A percentile compares a stretch with the other conserved stretches of the same genome.
These are phyloP conservation scores for Rasamsonia emersonii DNA, from an alignment of 2,329 filamentous ascomycete species.

Conservation along the genomic window DNA sequence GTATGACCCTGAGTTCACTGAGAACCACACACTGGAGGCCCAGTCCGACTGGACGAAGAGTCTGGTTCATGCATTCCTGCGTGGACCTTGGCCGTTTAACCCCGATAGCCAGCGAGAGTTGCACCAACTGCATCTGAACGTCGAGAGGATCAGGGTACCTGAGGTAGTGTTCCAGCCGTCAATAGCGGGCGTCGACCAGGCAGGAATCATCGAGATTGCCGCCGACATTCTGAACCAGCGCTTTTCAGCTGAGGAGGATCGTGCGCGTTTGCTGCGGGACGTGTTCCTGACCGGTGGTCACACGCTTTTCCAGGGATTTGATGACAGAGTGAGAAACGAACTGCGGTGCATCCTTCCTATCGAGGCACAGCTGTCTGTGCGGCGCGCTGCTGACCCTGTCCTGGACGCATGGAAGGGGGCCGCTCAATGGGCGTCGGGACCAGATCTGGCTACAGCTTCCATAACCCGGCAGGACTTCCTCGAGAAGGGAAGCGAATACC, in stretches of 20 bases:
- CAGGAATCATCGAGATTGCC: constrained; percentile 84
- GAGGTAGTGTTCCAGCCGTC: constrained; percentile 89
- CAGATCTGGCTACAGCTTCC: constrained; percentile 54
- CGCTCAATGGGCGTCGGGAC: constrained; percentile 63
- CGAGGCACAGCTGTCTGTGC: constrained; percentile 57
- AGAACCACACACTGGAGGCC: constrained; percentile 84
- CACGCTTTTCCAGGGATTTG: constrained; percentile 76
- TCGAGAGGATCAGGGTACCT: constrained; percentile 88
- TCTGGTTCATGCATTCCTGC: constrained; percentile 79
- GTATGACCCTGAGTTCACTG: constrained; percentile 81
- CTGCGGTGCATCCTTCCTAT: constrained; percentile 64
- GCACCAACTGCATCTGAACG: constrained; percentile 88
- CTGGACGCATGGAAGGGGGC: constrained; percentile 92
- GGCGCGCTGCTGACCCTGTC: constrained; percentile 65
- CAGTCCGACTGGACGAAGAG: constrained; percentile 94
- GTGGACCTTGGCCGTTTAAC: constrained; percentile 81
- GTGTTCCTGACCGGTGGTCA: constrained; percentile 94
- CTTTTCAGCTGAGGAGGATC: constrained; percentile 49
- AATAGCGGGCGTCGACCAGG: constrained; percentile 87
- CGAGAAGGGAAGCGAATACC: constrained; percentile 89
- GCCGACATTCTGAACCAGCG: constrained; percentile 83
- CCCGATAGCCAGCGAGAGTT: constrained; percentile 68
- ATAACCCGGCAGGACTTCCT: constrained; percentile 74
- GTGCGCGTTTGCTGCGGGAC: constrained; percentile 67
- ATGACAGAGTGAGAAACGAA: constrained; percentile 67